Conservation (phyloP, 2,329 filamentous ascomycete species). For the Berkeleyomyces rouxiae region DNA sequence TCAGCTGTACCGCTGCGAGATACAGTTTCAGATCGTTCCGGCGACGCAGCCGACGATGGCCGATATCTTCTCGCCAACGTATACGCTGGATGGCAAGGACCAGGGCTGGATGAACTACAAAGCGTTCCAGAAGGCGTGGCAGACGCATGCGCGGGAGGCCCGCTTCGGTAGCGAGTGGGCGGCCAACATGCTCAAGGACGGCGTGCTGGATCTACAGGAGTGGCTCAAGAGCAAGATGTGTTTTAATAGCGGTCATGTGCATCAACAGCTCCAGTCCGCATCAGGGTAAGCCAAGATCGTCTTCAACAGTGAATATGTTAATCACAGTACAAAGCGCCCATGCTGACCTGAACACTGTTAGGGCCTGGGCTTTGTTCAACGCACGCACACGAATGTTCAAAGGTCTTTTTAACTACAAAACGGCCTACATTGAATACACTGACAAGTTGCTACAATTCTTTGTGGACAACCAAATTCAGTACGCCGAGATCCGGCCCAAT, state of each 20-base stretch:
- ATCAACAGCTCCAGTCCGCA: constrained; percentile 32
- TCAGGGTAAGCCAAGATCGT: constrained; percentile 29
- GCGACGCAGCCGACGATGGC: constrained; percentile 15
- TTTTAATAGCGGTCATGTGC: constrained; percentile 43
- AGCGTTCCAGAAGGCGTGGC: neutral
- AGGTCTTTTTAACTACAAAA: constrained; percentile 50
- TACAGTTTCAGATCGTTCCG: constrained; percentile 41
- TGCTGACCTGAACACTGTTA: constrained; percentile 15
- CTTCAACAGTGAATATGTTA: neutral
- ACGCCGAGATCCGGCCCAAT: constrained; percentile 55
- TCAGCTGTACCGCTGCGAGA: constrained; percentile 36
- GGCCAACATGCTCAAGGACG: neutral
- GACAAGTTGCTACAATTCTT: constrained; percentile 42
- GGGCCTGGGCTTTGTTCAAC: constrained; percentile 48
- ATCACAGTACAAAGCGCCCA: constrained; percentile 13
- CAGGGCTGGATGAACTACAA: constrained; percentile 6
- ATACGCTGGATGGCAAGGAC: constrained; percentile 18
- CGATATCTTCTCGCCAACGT: constrained; percentile 34
- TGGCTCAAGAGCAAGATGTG: constrained; percentile 49
- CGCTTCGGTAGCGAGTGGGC: neutral
- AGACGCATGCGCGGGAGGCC: neutral
- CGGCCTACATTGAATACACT: constrained; percentile 45
- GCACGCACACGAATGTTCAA: constrained; percentile 56
- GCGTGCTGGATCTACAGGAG: constrained; percentile 18
- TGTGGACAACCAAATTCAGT: constrained; percentile 48